phyloP scores from a whole-genome alignment of 108 stramenopile species.

The Skeletonema potamos region DNA sequence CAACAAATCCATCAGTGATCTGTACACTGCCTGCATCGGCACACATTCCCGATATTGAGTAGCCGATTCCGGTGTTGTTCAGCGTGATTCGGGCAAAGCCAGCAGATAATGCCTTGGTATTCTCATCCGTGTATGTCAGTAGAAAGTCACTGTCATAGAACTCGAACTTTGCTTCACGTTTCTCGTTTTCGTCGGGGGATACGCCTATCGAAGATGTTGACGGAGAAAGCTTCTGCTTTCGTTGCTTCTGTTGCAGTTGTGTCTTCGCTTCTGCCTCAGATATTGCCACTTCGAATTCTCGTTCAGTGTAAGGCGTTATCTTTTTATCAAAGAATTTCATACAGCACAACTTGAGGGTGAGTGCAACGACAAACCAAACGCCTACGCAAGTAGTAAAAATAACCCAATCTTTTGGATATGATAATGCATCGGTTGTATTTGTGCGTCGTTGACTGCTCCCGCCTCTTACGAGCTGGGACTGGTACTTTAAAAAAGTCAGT shows the following conservation, averaged over 20 bases:
- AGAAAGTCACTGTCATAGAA: not conserved
- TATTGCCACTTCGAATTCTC: not conserved
- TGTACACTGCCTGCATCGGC: not conserved
- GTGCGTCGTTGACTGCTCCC: not conserved
- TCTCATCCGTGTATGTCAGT: not conserved
- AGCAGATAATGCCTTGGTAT: not conserved
- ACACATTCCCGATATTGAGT: not conserved
- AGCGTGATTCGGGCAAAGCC: not conserved
- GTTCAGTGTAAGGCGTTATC: not conserved
- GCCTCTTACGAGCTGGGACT: not conserved
- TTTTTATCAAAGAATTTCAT: not conserved
- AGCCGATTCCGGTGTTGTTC: not conserved
- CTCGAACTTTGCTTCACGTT: not conserved
- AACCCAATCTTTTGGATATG: not conserved
- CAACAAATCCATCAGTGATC: not conserved
- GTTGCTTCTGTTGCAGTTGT: not conserved
- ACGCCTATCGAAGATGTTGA: not conserved
- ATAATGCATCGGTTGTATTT: not conserved
- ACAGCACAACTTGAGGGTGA: not conserved
- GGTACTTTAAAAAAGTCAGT: not conserved
- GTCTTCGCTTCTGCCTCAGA: not conserved
- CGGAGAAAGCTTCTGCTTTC: not conserved
- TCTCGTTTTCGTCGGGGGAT: not conserved
- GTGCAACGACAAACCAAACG: not conserved
- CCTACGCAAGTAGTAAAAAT: not conserved